Evolutionary conservation across 2,329 filamentous ascomycete genomes (phyloP).

Genomic region (Aspergillus sojae): DNA sequence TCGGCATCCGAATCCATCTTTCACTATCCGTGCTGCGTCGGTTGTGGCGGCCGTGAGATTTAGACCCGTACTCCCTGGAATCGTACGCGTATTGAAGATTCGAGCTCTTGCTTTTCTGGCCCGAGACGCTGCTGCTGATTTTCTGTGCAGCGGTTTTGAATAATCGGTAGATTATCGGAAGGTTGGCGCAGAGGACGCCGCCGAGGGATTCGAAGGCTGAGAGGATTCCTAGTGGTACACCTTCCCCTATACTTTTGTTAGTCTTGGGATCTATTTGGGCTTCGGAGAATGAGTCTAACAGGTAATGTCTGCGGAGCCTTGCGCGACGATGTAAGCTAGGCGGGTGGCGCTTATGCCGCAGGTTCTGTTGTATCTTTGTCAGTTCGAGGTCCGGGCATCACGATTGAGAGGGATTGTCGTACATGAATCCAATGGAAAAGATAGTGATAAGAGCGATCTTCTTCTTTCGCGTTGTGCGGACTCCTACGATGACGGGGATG

Average conservation of each 20-base stretch:
- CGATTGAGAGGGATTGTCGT: too few relatives aligned
- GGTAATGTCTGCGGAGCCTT: constrained; percentile 9
- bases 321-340: constrained; percentile 8
- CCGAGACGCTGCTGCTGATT: constrained; percentile 4
- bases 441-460: constrained; percentile 4
- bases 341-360: constrained; percentile 12
- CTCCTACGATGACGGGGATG: constrained; percentile 5
- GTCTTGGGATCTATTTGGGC: not conserved
- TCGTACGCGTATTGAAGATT: constrained; percentile 6
- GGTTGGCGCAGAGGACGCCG: constrained; percentile 11
- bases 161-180: constrained; percentile 14
- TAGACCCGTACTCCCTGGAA: not conserved
- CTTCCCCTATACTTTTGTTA: constrained; percentile 2
- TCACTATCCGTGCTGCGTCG: constrained; percentile 2
- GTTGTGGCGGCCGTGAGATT: not conserved
- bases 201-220: constrained; percentile 10
- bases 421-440: constrained; percentile 12
- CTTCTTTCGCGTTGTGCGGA: constrained; percentile 5
- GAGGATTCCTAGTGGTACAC: constrained; percentile 5
- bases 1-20: constrained; percentile 9
- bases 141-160: constrained; percentile 8
- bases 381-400: too few relatives aligned
- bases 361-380: not conserved
- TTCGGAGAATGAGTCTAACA: not conserved
- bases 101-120: not conserved